Evolutionary conservation across 768 basidiomycete species (phyloP).

Genomic region (Suillus subalutaceus): DNA sequence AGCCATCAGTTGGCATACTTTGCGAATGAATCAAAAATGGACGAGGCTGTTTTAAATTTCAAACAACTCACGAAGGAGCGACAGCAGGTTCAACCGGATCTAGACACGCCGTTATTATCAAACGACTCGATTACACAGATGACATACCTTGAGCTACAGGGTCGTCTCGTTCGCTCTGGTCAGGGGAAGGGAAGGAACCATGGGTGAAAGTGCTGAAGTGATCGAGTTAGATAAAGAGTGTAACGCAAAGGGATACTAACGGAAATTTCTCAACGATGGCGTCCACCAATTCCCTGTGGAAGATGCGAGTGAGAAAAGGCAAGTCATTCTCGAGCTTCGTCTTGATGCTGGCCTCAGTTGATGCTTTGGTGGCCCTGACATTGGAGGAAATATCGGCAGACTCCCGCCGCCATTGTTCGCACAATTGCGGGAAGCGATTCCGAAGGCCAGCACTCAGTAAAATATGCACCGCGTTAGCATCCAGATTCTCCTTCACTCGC

Average conservation of each 20-base stretch:
- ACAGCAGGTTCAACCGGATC: conserved; percentile 15
- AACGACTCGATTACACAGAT: background rate
- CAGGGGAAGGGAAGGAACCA: conserved; percentile 17
- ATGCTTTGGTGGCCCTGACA: background rate
- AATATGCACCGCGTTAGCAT: conserved; percentile 27
- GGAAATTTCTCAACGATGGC: conserved; percentile 25
- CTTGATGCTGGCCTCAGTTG: background rate
- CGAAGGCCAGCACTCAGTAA: conserved; percentile 33
- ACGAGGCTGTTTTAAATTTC: background rate
- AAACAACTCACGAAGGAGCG: background rate
- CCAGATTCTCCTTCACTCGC: conserved; percentile 25
- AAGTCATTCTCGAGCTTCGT: conserved; percentile 12
- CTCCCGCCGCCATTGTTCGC: conserved; percentile 26
- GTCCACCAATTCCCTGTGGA: conserved; percentile 25
- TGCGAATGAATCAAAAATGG: background rate
- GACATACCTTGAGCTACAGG: conserved; percentile 12
- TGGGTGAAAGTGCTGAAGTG: conserved; percentile 13
- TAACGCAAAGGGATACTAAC: conserved; percentile 13
- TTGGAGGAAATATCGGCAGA: conserved; percentile 3
- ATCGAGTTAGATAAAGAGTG: background rate
- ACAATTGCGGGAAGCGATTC: conserved; percentile 26
- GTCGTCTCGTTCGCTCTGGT: background rate
- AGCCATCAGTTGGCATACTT: background rate
- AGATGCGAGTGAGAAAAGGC: conserved; percentile 5
- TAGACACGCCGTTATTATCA: background rate